Conservation (phyloP, 2,329 filamentous ascomycete genomes). For the Didymella pomorum region DNA sequence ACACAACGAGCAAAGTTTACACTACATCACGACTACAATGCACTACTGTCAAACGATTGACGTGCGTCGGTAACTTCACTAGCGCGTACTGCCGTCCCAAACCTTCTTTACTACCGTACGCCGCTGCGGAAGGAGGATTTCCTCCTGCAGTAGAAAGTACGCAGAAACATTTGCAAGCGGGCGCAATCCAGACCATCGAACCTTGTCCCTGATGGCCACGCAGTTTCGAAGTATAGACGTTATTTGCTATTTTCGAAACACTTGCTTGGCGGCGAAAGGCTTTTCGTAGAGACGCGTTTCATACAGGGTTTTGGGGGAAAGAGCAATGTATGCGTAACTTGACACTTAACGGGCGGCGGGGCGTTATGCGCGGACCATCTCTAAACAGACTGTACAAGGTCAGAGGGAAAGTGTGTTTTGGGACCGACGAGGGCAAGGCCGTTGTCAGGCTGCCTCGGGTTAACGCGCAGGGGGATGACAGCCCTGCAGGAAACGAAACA, state of each 20-base stretch:
- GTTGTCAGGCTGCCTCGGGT: background rate
- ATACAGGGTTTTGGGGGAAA: background rate
- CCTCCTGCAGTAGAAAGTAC: too few relatives aligned
- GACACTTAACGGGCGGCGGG: slow-evolving; percentile 7
- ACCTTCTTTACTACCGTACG: too few relatives aligned
- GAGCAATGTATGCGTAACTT: slow-evolving; percentile 11
- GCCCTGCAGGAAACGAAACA: slow-evolving; percentile 19
- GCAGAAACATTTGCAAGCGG: slow-evolving; percentile 4
- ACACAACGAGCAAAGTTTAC: slow-evolving; percentile 1
- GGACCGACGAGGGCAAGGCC: background rate
- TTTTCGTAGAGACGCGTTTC: slow-evolving; percentile 1
- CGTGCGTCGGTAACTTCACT: slow-evolving; percentile 11
- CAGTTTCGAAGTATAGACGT: background rate
- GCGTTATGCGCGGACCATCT: background rate
- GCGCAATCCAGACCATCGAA: slow-evolving; percentile 6
- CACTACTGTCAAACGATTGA: slow-evolving; percentile 14
- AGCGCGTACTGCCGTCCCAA: background rate
- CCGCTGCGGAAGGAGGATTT: too few relatives aligned
- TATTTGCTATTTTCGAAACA: slow-evolving; percentile 3
- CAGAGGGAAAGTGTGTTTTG: slow-evolving; percentile 1
- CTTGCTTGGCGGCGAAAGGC: background rate
- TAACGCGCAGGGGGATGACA: background rate
- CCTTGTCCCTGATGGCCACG: background rate
- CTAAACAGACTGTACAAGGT: too few relatives aligned
- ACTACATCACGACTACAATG: slow-evolving; percentile 13